Percentiles rank a stretch among this genome's conserved stretches.
Evolutionary conservation across 306 rosid species (phyloP).

Genomic region (Bauhinia variegata): DNA sequence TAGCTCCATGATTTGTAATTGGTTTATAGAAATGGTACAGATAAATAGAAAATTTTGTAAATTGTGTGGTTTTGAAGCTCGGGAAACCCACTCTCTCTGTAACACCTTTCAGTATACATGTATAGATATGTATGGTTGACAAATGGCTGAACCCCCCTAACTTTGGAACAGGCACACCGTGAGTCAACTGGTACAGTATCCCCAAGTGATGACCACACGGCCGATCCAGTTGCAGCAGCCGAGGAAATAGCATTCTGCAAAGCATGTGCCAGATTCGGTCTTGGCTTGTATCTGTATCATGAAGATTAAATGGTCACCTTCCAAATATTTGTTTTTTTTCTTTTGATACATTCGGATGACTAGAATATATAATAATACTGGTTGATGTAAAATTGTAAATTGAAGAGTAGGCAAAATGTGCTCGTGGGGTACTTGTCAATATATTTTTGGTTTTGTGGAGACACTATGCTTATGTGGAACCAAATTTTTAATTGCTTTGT

Average conservation of each 20-base stretch:
- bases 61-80: too few relatives aligned
- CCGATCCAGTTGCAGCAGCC: slow-evolving; percentile 90
- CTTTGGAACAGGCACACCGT: slow-evolving; percentile 72
- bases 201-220: slow-evolving; percentile 48
- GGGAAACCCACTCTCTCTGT: too few relatives aligned
- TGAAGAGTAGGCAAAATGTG: slow-evolving; percentile 22
- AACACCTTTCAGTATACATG: too few relatives aligned
- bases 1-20: not conserved
- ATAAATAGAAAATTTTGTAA: too few relatives aligned
- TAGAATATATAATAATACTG: slow-evolving; percentile 12
- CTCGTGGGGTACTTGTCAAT: not conserved
- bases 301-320: slow-evolving; percentile 56
- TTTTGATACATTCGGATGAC: slow-evolving; percentile 16
- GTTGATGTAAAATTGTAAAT: slow-evolving; percentile 43
- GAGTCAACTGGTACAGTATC: slow-evolving; percentile 90
- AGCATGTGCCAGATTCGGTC: slow-evolving; percentile 98
- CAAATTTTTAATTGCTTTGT: not conserved
- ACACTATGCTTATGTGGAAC: slow-evolving; percentile 16
- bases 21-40: too few relatives aligned
- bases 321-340: slow-evolving; percentile 24
- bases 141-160: too few relatives aligned
- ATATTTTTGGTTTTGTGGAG: not conserved
- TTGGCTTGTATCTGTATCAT: slow-evolving; percentile 90
- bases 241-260: slow-evolving; percentile 96
- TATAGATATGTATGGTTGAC: too few relatives aligned